Evolutionary conservation across 768 basidiomycete species (phyloP).

Genomic region (Kwoniella newhampshirensis): DNA sequence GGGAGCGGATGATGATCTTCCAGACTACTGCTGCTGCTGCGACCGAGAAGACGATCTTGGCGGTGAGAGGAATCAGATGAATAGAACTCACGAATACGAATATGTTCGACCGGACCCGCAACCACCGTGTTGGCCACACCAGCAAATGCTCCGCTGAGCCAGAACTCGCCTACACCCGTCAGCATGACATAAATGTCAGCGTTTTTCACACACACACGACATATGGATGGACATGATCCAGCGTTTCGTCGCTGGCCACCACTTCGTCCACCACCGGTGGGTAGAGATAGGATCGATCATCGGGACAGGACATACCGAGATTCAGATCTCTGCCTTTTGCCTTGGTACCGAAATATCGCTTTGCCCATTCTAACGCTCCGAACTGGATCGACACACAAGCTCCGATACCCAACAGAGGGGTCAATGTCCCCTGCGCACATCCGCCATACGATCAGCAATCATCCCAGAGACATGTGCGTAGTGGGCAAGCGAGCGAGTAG

Average conservation of each 20-base stretch:
- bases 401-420: constrained; percentile 87
- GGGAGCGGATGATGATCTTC: too few relatives aligned
- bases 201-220: too few relatives aligned
- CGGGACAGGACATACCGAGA: constrained; percentile 64
- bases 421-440: constrained; percentile 72
- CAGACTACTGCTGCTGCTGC: too few relatives aligned
- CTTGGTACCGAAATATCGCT: constrained; percentile 69
- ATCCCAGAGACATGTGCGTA: too few relatives aligned
- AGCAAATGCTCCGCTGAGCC: constrained; percentile 74
- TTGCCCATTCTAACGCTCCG: constrained; percentile 79
- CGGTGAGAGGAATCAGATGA: too few relatives aligned
- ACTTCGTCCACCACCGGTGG: constrained; percentile 39
- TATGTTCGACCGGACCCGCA: constrained; percentile 94
- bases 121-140: constrained; percentile 89
- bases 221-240: too few relatives aligned
- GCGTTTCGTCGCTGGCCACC: too few relatives aligned
- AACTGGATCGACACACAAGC: constrained; percentile 96
- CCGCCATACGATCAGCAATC: constrained; percentile 6
- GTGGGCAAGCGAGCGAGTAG: too few relatives aligned
- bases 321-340: constrained; percentile 67
- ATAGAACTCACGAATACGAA: constrained; percentile 86
- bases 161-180: constrained; percentile 60
- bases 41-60: constrained; percentile 1
- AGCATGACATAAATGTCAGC: not conserved
- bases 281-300: too few relatives aligned